Evolutionary conservation across 768 basidiomycete species (phyloP).

Genomic region (Erythrobasidium yunnanense): DNA sequence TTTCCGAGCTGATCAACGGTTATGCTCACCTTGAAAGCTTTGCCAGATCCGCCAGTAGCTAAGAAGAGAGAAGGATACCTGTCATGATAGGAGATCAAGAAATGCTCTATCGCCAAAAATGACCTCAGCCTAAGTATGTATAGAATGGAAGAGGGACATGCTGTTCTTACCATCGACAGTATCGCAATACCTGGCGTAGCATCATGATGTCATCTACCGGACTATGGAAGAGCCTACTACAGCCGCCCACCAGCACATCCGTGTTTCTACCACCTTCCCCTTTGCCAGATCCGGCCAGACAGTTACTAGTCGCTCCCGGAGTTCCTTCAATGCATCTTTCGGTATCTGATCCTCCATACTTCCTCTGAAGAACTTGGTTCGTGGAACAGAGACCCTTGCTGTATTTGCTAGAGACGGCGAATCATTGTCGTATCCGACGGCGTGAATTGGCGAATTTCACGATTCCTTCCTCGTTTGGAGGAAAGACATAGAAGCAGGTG

Average conservation of each 20-base stretch:
- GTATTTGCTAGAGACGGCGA: slow-evolving; percentile 40
- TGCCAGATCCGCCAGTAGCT: slow-evolving; percentile 79
- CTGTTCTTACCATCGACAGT: slow-evolving; percentile 66
- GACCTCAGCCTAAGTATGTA: too few relatives aligned
- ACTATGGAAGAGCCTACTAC: too few relatives aligned
- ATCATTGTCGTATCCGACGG: slow-evolving; percentile 53
- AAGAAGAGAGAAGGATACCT: slow-evolving; percentile 54
- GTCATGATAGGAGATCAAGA: slow-evolving; percentile 71
- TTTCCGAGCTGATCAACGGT: too few relatives aligned
- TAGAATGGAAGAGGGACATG: too few relatives aligned
- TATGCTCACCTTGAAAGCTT: slow-evolving; percentile 63
- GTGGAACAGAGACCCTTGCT: slow-evolving; percentile 23
- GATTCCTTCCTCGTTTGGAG: slow-evolving; percentile 44
- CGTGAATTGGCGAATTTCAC: slow-evolving; percentile 72
- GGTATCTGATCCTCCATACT: slow-evolving; percentile 47
- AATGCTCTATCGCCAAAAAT: too few relatives aligned
- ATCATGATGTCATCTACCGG: not conserved
- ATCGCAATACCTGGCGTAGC: slow-evolving; percentile 65
- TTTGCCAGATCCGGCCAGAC: slow-evolving; percentile 69
- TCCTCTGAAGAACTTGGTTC: slow-evolving; percentile 37
- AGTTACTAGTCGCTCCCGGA: slow-evolving; percentile 51
- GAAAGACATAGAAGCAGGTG: slow-evolving; percentile 27
- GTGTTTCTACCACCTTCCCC: slow-evolving; percentile 59
- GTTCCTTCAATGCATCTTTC: slow-evolving; percentile 45
- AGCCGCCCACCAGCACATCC: slow-evolving; percentile 69